Percentiles rank a stretch among this genome's conserved stretches.
Conservation (phyloP, 202 grass and related monocot genomes). For the Digitaria exilis region DNA sequence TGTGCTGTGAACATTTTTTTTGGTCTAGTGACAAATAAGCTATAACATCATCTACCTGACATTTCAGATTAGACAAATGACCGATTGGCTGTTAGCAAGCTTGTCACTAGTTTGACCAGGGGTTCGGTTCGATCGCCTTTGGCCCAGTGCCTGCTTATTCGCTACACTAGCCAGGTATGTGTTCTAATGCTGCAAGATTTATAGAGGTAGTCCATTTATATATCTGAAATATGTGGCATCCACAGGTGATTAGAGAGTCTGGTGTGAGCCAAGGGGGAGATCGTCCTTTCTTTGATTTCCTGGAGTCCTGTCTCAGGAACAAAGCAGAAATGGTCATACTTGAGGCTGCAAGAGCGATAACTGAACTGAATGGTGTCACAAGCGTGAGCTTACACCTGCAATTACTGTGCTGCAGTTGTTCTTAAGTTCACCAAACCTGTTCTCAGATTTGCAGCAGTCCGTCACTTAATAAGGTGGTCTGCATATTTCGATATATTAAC, state of each 20-base stretch:
- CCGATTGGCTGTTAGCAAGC: constrained; percentile 95
- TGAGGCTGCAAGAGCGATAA: constrained; percentile 96
- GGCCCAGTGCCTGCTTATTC: constrained; percentile 93
- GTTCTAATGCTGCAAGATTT: constrained; percentile 39
- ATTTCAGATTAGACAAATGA: constrained; percentile 97
- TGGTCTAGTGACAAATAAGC: neutral
- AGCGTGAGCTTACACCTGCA: constrained; percentile 94
- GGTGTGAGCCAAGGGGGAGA: constrained; percentile 76
- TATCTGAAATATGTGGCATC: constrained; percentile 40
- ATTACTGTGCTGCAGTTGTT: constrained; percentile 96
- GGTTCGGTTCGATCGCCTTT: constrained; percentile 94
- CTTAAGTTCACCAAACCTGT: constrained; percentile 99
- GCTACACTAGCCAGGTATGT: constrained; percentile 80
- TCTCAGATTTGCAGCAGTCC: constrained; percentile 92
- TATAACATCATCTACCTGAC: neutral
- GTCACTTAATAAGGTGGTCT: constrained; percentile 80
- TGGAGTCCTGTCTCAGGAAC: constrained; percentile 92
- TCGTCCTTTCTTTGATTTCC: constrained; percentile 93
- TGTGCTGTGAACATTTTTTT: neutral
- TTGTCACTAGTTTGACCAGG: constrained; percentile 93
- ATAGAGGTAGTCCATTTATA: neutral
- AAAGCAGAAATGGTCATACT: constrained; percentile 99
- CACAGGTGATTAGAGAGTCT: constrained; percentile 91
- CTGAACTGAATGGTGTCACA: constrained; percentile 93
- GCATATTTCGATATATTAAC: neutral